Percentiles rank a stretch among this genome's conserved stretches.
phyloP scores from a whole-genome alignment of 768 basidiomycete genomes.

The Phanerochaete carnosa region DNA sequence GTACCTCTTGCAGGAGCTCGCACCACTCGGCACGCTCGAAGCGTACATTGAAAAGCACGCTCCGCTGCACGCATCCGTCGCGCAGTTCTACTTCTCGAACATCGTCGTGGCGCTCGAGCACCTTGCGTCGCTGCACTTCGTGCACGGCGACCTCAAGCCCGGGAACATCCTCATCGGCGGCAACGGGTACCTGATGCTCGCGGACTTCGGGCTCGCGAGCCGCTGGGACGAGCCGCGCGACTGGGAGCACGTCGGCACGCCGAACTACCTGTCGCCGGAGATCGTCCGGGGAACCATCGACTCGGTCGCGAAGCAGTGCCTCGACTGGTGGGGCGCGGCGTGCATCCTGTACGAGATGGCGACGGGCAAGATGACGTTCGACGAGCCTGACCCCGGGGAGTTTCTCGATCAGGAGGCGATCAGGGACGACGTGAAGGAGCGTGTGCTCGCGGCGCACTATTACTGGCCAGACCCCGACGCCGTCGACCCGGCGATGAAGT shows the following conservation, averaged over 20 bases:
- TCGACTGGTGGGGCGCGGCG: constrained; percentile 59
- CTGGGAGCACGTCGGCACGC: constrained; percentile 43
- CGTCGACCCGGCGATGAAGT: constrained; percentile 39
- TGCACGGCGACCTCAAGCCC: constrained; percentile 57
- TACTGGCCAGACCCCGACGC: constrained; percentile 36
- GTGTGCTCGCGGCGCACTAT: constrained; percentile 27
- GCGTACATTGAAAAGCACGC: constrained; percentile 28
- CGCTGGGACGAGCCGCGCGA: constrained; percentile 16
- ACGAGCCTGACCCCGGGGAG: background rate
- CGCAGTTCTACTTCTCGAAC: constrained; percentile 54
- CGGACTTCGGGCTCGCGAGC: constrained; percentile 44
- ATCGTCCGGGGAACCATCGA: constrained; percentile 11
- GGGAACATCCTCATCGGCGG: constrained; percentile 53
- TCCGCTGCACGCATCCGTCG: constrained; percentile 26
- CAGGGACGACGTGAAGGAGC: constrained; percentile 17
- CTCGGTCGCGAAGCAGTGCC: constrained; percentile 19
- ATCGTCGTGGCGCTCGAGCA: constrained; percentile 48
- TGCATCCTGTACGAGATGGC: constrained; percentile 52
- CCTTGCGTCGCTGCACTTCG: constrained; percentile 40
- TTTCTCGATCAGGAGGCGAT: background rate
- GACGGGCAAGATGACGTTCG: constrained; percentile 29
- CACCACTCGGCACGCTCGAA: constrained; percentile 42
- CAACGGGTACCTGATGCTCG: constrained; percentile 52
- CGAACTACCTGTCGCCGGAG: constrained; percentile 51
- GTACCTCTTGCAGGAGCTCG: constrained; percentile 50